Evolutionary conservation across 2,329 filamentous ascomycete species (phyloP).

Genomic region (Nothopassalora personata): DNA sequence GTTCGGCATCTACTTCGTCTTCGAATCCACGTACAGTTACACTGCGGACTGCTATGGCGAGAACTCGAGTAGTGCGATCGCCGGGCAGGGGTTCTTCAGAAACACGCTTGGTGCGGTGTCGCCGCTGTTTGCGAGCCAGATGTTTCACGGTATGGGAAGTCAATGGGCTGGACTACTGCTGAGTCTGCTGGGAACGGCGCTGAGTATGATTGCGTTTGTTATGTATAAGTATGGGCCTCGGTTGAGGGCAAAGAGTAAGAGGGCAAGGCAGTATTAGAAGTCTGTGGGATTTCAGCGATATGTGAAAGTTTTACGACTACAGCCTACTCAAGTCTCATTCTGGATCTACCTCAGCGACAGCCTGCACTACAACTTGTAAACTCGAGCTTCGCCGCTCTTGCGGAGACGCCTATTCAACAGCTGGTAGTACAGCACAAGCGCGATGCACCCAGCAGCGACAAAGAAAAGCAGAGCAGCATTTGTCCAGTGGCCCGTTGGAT

Average conservation of each 20-base stretch:
- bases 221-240: conserved; percentile 22
- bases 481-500: conserved; percentile 65
- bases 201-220: conserved; percentile 40
- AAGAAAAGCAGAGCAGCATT: conserved; percentile 58
- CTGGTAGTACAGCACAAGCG: conserved; percentile 54
- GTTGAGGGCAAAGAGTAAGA: conserved; percentile 16
- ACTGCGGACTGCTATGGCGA: conserved; percentile 51
- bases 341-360: neutral
- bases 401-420: conserved; percentile 37
- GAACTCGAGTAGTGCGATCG: conserved; percentile 41
- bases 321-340: neutral
- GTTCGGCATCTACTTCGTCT: conserved; percentile 51
- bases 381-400: conserved; percentile 10
- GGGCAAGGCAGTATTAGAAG: conserved; percentile 16
- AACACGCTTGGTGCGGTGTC: conserved; percentile 51
- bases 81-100: conserved; percentile 49
- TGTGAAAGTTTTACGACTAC: neutral
- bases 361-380: conserved; percentile 10
- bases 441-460: conserved; percentile 51
- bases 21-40: conserved; percentile 45
- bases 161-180: conserved; percentile 49
- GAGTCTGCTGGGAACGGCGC: conserved; percentile 42
- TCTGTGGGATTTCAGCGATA: conserved; percentile 26
- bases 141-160: conserved; percentile 51
- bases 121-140: conserved; percentile 48